These are phyloP conservation scores for Marchantia paleacea DNA, from an alignment of 225 moss, liverwort and hornwort genomes.

Conservation along the genomic window DNA sequence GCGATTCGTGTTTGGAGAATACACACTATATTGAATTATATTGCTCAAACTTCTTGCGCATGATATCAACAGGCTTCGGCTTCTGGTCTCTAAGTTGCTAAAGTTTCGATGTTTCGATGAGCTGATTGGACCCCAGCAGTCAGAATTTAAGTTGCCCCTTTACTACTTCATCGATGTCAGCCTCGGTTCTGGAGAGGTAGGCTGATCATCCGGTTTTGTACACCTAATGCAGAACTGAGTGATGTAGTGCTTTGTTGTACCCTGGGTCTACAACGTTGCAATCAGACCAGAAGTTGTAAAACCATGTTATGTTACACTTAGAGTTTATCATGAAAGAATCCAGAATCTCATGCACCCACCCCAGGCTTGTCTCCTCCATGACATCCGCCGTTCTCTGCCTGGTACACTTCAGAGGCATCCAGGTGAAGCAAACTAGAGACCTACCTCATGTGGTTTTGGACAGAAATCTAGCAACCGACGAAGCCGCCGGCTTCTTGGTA, in stretches of 20 bases:
- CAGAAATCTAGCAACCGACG: no score
- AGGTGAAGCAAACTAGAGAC: no score
- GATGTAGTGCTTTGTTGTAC: not conserved
- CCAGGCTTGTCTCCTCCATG: not conserved
- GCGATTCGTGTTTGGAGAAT: no score
- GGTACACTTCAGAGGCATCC: no score
- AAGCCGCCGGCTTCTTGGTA: not conserved
- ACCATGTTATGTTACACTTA: no score
- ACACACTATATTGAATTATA: no score
- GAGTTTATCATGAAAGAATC: not conserved
- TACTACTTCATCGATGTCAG: conserved; percentile 54
- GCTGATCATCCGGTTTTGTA: not conserved
- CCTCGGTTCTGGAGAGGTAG: conserved; percentile 60
- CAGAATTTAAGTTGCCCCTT: conserved; percentile 47
- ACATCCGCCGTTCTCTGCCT: not conserved
- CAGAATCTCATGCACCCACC: no score
- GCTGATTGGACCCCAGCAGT: conserved; percentile 38
- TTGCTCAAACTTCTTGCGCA: no score
- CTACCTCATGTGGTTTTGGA: no score
- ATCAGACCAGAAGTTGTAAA: not conserved
- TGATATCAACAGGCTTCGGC: no score
- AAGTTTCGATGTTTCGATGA: conserved; percentile 26
- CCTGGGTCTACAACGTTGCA: not conserved
- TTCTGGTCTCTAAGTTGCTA: no score
- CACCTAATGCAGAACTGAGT: not conserved